These are phyloP conservation scores for Calonectria naviculata DNA, from an alignment of 2,329 filamentous ascomycete species.

Conservation along the genomic window DNA sequence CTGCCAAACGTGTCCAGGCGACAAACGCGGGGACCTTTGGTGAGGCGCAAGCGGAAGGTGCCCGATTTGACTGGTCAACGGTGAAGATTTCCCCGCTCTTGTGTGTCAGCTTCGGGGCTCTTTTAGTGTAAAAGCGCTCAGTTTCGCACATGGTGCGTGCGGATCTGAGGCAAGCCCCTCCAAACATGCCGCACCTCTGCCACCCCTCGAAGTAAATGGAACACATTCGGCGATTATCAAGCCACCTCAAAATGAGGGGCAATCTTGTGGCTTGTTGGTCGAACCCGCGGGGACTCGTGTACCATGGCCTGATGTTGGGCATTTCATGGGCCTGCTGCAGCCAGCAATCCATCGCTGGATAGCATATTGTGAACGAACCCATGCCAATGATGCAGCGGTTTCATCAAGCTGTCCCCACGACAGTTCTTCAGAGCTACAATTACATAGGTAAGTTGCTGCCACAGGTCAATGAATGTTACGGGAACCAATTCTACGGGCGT, in stretches of 20 bases:
- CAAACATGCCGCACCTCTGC: neutral
- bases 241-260: conserved; percentile 17
- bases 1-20: conserved; percentile 39
- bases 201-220: conserved; percentile 19
- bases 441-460: neutral
- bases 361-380: neutral
- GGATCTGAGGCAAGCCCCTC: conserved; percentile 4
- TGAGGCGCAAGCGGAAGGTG: conserved; percentile 17
- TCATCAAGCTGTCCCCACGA: neutral
- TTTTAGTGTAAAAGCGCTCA: neutral
- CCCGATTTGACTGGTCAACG: neutral
- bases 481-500: neutral
- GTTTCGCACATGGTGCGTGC: neutral
- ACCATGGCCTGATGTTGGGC: conserved; percentile 6
- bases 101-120: neutral
- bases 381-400: neutral
- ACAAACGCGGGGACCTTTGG: conserved; percentile 22
- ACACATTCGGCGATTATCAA: conserved; percentile 3
- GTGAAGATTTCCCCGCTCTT: conserved; percentile 16
- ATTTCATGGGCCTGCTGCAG: neutral
- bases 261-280: neutral
- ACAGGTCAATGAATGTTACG: neutral
- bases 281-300: neutral
- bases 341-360: neutral
- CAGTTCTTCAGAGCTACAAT: neutral